Evolutionary conservation across 2,329 filamentous ascomycete species (phyloP), one percentile per base, ranked within the genome.

Genomic region (Chlorencoelia australis): DNA sequence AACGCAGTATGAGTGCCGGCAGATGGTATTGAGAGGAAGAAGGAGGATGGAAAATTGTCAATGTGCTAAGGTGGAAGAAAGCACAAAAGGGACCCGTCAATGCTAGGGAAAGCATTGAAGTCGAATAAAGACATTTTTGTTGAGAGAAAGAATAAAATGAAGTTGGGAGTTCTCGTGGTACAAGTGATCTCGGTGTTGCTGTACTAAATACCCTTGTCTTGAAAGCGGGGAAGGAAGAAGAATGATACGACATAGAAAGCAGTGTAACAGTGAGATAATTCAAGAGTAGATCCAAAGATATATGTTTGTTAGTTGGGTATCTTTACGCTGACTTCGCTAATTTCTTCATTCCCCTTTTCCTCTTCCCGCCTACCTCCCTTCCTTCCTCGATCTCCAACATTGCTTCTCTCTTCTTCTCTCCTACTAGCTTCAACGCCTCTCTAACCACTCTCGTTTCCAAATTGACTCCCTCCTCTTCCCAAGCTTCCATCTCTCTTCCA

Each of bases 381-480:
- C 84, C 82, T 61, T 96, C 86, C 58, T 95, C 91, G 47, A 96
- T 85, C 60, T 93, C 85, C 50, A 95, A 60, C 58, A 89, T 58
- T 1, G 89, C 91, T 62, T 95, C 87, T 39, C 88, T 73, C 71
- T 94, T 95, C 73, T 89, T 94, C 67, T 93, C 84, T 3, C 83
- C 81, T 5, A 98, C 91, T 30, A 85, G 60, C 69, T 94, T 95
- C 55, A 98, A 64, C 22, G 80, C 78, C 45, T 94, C 88, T 37
- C 82, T 72, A 31, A 94, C 68, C 16, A 98, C 86, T 39, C 91
- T 71, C 2, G 80, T 83, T 66, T 96, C 89, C n/a, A 98, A 64
- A 61, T 86, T 96, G 37, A 98, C 91, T 1, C 85, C 85, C 52
- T 94, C 86, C 59, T 96, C 89, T 35, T 71, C 62, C 80, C 87